These are phyloP conservation scores for Benincasa hispida DNA, from an alignment of 306 rosid genomes.

Conservation along the genomic window DNA sequence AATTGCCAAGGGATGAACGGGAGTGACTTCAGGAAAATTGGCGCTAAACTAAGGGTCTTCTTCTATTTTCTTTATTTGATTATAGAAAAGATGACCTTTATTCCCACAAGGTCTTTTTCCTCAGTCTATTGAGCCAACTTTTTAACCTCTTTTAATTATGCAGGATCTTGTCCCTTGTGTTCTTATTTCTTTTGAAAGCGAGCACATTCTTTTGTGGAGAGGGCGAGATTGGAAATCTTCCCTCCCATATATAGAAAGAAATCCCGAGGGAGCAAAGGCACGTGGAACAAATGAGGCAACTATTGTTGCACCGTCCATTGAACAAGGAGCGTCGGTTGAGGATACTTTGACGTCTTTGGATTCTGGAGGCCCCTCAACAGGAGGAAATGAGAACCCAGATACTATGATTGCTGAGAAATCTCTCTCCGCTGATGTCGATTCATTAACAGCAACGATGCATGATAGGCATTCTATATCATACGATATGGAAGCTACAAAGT, in stretches of 20 bases:
- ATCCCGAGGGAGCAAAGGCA: constrained; percentile 15
- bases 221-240: constrained; percentile 66
- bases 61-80: not conserved
- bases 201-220: constrained; percentile 88
- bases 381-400: not conserved
- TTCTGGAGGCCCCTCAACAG: not conserved
- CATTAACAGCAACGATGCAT: not conserved
- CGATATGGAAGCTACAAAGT: not conserved
- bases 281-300: constrained; percentile 4
- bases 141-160: not conserved
- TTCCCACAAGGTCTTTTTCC: not conserved
- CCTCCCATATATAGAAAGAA: constrained; percentile 23
- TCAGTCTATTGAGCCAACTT: not conserved
- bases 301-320: not conserved
- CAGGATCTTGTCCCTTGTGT: constrained; percentile 98
- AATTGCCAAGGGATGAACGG: constrained; percentile 82
- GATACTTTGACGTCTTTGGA: not conserved
- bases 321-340: not conserved
- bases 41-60: constrained; percentile 81
- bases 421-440: not conserved
- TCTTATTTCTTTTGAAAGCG: constrained; percentile 61
- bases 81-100: not conserved
- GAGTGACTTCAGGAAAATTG: constrained; percentile 80
- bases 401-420: not conserved
- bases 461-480: not conserved